phyloP scores from a whole-genome alignment of 208 protist species.

The Borovskyia barvae region DNA sequence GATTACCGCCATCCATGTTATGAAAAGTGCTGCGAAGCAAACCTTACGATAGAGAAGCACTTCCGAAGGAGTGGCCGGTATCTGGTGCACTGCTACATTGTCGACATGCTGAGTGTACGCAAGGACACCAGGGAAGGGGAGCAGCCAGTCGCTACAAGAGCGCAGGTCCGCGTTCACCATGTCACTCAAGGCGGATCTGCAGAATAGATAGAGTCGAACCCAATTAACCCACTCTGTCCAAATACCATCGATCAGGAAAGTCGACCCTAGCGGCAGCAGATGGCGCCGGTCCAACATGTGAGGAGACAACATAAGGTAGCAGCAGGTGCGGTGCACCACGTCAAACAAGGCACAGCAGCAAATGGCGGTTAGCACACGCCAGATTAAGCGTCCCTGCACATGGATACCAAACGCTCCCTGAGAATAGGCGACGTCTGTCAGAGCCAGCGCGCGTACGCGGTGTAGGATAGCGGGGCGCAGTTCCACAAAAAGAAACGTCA shows the following conservation, averaged over 20 bases:
- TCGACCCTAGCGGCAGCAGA: slow-evolving; percentile 40
- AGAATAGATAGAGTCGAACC: slow-evolving; percentile 37
- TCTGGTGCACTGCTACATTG: slow-evolving; percentile 12
- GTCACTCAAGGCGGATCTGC: background rate
- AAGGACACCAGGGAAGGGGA: slow-evolving; percentile 14
- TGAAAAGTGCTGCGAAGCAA: slow-evolving; percentile 6
- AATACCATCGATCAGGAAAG: slow-evolving; percentile 17
- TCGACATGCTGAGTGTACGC: slow-evolving; percentile 15
- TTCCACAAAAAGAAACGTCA: slow-evolving; percentile 45
- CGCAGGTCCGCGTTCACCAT: background rate
- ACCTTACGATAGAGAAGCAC: slow-evolving; percentile 9
- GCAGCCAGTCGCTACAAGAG: slow-evolving; percentile 12
- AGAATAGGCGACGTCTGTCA: too few species aligned
- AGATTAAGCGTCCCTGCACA: background rate
- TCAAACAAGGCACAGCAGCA: slow-evolving; percentile 41
- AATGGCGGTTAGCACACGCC: slow-evolving; percentile 31
- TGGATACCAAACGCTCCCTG: too few species aligned
- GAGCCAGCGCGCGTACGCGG: background rate
- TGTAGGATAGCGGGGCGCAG: slow-evolving; percentile 24
- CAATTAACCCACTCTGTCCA: slow-evolving; percentile 48
- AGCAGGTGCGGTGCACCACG: slow-evolving; percentile 34
- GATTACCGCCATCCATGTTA: slow-evolving; percentile 11
- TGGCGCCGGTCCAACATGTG: slow-evolving; percentile 44
- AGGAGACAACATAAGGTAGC: slow-evolving; percentile 41
- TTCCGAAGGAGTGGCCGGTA: background rate